phyloP scores from a whole-genome alignment of 805 yeast species.

The Candida oleophila region DNA sequence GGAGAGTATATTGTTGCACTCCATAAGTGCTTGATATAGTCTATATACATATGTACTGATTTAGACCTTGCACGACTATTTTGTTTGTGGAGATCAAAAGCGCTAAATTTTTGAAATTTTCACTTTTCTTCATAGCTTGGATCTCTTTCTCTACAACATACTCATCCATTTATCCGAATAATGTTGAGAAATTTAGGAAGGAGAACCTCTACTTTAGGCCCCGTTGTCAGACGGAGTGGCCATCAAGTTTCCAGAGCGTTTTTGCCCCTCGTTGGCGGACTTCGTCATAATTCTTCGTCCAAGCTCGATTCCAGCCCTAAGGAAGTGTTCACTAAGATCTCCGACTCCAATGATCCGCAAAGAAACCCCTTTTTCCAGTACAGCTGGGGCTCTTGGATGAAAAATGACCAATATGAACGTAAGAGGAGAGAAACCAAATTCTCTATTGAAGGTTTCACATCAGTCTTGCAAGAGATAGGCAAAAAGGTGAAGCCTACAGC shows the following conservation, averaged over 20 bases:
- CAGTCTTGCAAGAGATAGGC: conserved; percentile 44
- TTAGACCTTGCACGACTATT: not conserved
- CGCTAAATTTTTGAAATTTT: not conserved
- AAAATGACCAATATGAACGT: conserved; percentile 72
- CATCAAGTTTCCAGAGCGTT: not conserved
- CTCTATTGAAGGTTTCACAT: conserved; percentile 73
- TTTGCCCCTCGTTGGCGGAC: not conserved
- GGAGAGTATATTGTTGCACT: no score
- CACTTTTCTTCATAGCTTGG: no score
- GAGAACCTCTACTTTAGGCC: not conserved
- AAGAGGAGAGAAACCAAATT: conserved; percentile 76
- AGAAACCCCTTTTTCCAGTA: conserved; percentile 78
- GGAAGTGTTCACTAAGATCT: conserved; percentile 52
- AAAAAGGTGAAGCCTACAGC: conserved; percentile 22
- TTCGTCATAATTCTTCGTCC: conserved; percentile 9
- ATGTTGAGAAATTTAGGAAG: conserved; percentile 3
- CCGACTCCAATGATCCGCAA: conserved; percentile 64
- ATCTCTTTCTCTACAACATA: not conserved
- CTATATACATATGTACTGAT: not conserved
- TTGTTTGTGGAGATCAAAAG: not conserved
- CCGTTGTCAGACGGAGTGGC: not conserved
- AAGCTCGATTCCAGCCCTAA: conserved; percentile 22
- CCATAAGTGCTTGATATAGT: not conserved
- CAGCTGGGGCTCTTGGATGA: conserved; percentile 95
- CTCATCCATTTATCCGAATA: not conserved